Base-by-base conservation (phyloP, 148 eudicot genomes). In the Drosera capensis region DNA sequence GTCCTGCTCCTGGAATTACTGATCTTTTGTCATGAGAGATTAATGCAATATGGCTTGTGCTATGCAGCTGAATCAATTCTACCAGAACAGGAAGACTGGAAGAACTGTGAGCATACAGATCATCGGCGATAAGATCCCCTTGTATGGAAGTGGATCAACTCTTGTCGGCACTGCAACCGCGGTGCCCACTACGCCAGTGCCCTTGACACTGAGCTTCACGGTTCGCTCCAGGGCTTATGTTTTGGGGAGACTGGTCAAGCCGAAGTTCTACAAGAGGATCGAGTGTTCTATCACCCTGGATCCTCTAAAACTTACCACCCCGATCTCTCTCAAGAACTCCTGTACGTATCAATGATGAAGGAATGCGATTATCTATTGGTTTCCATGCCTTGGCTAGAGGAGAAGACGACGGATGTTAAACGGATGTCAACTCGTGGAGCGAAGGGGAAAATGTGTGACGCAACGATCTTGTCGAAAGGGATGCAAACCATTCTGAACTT, bases 81-180 rank as follows among this genome's bases (percentile, higher is more conserved):
- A 85, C 54, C 78, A 77, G 42, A 55, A 71, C 2, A 70, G 95
- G 45, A 75, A 74, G 59, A 68, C 72, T 45, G 73, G 68, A 20
- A 66, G 66, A 55, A 46, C 58, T 19, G 61, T 85, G 12, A 41
- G 49, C 2, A 67, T 75, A 5, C 54, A 63, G 1, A 63, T 85
- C 21, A 43, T 55, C 8, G 79, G 92, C 3, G 57, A 68, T 25
- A 74, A 63, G 65, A 63, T 78, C 18, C 95, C 95, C 0, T 19
- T 85, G 23, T 85, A 85, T n/a, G 95, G 95, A 48, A 77, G 92
- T 35, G 85, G 92, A 2, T 68, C 73, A n/a, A 62, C 57, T 23
- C 57, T 85, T 58, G 76, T 54, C 0, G 65, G 80, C 48, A 85
- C 78, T 31, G 50, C 71, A 7, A 67, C 72, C 0, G 88, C 82